These are phyloP conservation scores for Lipomyces chichibuensis DNA, from an alignment of 805 yeast genomes.

Conservation along the genomic window DNA sequence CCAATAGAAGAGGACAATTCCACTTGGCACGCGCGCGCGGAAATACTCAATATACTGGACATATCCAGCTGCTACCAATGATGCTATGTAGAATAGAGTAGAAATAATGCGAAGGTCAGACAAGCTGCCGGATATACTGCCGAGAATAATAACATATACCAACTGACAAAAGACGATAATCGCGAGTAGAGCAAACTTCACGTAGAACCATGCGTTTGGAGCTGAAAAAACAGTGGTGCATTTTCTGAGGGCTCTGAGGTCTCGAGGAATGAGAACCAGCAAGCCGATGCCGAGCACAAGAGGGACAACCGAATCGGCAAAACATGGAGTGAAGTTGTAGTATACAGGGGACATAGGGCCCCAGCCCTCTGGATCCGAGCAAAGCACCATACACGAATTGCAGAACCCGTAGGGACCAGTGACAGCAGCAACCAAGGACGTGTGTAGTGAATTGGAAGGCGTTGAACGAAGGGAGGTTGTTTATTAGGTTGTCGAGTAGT, in stretches of 20 bases:
- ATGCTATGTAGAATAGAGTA: conserved; percentile 47
- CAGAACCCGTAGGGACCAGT: background rate
- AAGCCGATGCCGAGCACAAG: conserved; percentile 39
- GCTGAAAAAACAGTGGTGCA: conserved; percentile 6
- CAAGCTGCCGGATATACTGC: conserved; percentile 39
- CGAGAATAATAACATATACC: conserved; percentile 20
- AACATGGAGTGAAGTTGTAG: conserved; percentile 45
- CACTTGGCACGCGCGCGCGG: conserved; percentile 64
- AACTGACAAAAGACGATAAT: conserved; percentile 20
- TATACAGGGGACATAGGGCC: conserved; percentile 43
- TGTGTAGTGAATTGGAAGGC: background rate
- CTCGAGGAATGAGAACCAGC: conserved; percentile 19
- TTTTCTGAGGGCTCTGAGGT: conserved; percentile 13
- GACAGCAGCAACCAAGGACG: background rate
- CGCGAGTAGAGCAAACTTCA: conserved; percentile 1
- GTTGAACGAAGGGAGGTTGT: background rate
- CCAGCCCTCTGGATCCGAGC: conserved; percentile 43
- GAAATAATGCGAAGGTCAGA: conserved; percentile 44
- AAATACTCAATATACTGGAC: conserved; percentile 73
- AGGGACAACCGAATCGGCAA: conserved; percentile 43
- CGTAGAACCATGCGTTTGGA: conserved; percentile 15
- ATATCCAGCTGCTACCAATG: conserved; percentile 48
- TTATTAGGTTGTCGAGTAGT: background rate
- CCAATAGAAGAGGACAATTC: conserved; percentile 76
- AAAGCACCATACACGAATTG: conserved; percentile 13